These are phyloP conservation scores for Phaseolus coccineus DNA, from an alignment of 331 rosid genomes.

Conservation along the genomic window DNA sequence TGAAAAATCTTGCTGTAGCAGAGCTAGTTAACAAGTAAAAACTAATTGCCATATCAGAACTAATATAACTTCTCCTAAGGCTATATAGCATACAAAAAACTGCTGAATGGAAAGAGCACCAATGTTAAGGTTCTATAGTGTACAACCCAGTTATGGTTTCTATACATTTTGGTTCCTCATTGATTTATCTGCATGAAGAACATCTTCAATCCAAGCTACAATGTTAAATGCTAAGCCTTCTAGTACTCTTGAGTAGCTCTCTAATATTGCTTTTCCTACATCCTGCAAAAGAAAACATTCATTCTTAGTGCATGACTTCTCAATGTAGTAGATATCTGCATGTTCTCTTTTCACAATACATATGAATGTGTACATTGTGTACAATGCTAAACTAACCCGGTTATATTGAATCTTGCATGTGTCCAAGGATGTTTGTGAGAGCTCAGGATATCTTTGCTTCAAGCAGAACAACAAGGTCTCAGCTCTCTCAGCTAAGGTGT, in stretches of 20 bases:
- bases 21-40: not conserved
- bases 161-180: constrained; percentile 60
- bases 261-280: constrained; percentile 90
- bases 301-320: constrained; percentile 17
- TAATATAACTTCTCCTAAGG: constrained; percentile 33
- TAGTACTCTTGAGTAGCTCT: constrained; percentile 97
- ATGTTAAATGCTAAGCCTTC: constrained; percentile 94
- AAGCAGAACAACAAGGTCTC: constrained; percentile 72
- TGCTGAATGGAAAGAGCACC: constrained; percentile 18
- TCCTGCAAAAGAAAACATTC: constrained; percentile 62
- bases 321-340: constrained; percentile 6
- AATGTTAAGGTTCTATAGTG: not conserved
- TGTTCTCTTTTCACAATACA: not conserved
- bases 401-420: constrained; percentile 91
- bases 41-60: constrained; percentile 36
- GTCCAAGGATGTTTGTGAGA: constrained; percentile 93
- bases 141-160: constrained; percentile 32
- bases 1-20: constrained; percentile 1
- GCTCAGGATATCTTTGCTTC: constrained; percentile 93
- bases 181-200: constrained; percentile 70
- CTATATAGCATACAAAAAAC: constrained; percentile 32
- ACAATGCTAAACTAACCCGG: constrained; percentile 49
- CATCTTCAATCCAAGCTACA: constrained; percentile 98
- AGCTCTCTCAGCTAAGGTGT: constrained; percentile 80
- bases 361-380: constrained; percentile 7